A percentile compares a stretch with the other conserved stretches of the same genome.
phyloP scores from a whole-genome alignment of 176 grass and related monocot species.

The Triticum aestivum region IWGSC_CS_RefSeq_v2.1 NC_057809.1:136485589-136486088 shows the following conservation, averaged over 20 bases:
- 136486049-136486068: neutral
- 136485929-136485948: neutral
- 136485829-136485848: constrained; percentile 57
- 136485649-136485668: constrained; percentile 43
- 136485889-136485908: neutral
- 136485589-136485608: too few species aligned
- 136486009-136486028: neutral
- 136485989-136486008: neutral
- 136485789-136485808: constrained; percentile 59
- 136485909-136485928: neutral
- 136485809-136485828: constrained; percentile 66
- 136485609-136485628: constrained; percentile 49
- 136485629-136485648: constrained; percentile 80
- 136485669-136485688: constrained; percentile 35
- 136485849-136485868: constrained; percentile 60
- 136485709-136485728: constrained; percentile 45
- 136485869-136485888: constrained; percentile 31
- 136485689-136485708: constrained; percentile 43
- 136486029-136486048: neutral
- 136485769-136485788: constrained; percentile 78
- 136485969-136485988: neutral
- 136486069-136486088: neutral
- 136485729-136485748: constrained; percentile 52
- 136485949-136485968: neutral
- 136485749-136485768: constrained; percentile 81